Percentiles rank a stretch among this genome's conserved stretches.
These are phyloP conservation scores for Gypsophila paniculata DNA, from an alignment of 179 eudicot species.

Conservation along the genomic window DNA sequence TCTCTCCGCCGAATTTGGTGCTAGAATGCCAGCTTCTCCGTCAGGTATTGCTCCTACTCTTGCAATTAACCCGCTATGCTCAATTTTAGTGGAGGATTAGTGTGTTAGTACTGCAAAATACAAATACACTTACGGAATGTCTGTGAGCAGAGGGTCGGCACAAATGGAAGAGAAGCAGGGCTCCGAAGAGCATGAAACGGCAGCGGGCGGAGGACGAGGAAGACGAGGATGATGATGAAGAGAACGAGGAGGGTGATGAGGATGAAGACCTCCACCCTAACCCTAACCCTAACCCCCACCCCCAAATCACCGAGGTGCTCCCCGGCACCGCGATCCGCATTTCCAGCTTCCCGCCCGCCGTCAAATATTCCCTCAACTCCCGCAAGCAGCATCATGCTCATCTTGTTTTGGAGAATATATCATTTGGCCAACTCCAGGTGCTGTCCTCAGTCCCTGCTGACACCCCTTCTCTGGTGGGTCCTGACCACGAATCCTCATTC, in stretches of 20 bases:
- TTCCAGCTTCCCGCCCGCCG: constrained; percentile 54
- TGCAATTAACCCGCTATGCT: too few relatives aligned
- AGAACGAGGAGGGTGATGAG: constrained; percentile 36
- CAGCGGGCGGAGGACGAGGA: constrained; percentile 33
- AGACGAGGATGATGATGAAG: constrained; percentile 42
- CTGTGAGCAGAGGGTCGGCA: constrained; percentile 26
- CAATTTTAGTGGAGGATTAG: too few relatives aligned
- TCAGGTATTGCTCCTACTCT: too few relatives aligned
- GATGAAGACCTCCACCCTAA: constrained; percentile 46
- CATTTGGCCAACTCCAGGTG: constrained; percentile 86
- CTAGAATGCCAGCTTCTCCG: too few relatives aligned
- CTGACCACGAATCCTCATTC: constrained; percentile 34
- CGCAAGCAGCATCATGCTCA: constrained; percentile 49
- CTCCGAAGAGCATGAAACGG: constrained; percentile 33
- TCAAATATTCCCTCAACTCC: constrained; percentile 45
- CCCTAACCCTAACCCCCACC: constrained; percentile 18
- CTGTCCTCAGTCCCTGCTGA: constrained; percentile 63
- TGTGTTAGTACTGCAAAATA: too few relatives aligned
- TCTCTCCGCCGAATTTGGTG: too few relatives aligned
- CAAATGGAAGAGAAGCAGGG: constrained; percentile 35
- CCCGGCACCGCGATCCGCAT: constrained; percentile 45
- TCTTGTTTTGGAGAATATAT: constrained; percentile 65
- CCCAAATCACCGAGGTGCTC: constrained; percentile 36
- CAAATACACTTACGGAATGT: too few relatives aligned
- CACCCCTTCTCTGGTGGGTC: constrained; percentile 32